Evolutionary conservation across 192 early-diverging fungal genomes (phyloP).

Genomic region (Obelidium mucronatum): DNA sequence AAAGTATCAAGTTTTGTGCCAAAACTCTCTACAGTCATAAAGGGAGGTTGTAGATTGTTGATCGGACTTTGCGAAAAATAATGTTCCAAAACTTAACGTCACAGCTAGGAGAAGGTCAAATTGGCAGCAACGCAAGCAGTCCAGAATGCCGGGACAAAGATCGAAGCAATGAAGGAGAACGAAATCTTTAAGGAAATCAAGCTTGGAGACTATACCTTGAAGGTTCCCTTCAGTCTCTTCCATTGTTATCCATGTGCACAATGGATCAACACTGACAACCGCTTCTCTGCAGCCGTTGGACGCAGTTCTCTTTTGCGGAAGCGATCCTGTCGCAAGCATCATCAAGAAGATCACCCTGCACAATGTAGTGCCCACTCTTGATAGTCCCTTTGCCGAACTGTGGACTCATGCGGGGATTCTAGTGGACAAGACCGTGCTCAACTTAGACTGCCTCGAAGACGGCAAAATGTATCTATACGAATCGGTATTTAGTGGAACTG

Average conservation of each 20-base stretch:
- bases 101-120: no score
- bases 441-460: conserved; percentile 36
- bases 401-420: conserved; percentile 30
- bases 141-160: no score
- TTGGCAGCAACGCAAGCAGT: no score
- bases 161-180: no score
- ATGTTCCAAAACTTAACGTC: no score
- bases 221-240: no score
- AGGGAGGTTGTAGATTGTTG: no score
- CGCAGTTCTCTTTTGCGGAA: conserved; percentile 34
- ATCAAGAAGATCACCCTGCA: conserved; percentile 27
- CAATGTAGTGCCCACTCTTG: conserved; percentile 26
- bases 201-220: not conserved
- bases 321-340: conserved; percentile 39
- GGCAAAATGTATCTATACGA: conserved; percentile 38
- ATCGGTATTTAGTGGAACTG: not conserved
- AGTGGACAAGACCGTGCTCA: conserved; percentile 39
- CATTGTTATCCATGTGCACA: not conserved
- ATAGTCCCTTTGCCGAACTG: not conserved
- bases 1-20: conserved; percentile 30
- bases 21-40: no score
- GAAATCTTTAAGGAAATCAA: not conserved
- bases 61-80: no score
- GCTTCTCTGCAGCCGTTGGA: conserved; percentile 11
- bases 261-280: not conserved